Base-by-base conservation (phyloP, 805 yeast genomes). In the Candida cerambycidarum region DNA sequence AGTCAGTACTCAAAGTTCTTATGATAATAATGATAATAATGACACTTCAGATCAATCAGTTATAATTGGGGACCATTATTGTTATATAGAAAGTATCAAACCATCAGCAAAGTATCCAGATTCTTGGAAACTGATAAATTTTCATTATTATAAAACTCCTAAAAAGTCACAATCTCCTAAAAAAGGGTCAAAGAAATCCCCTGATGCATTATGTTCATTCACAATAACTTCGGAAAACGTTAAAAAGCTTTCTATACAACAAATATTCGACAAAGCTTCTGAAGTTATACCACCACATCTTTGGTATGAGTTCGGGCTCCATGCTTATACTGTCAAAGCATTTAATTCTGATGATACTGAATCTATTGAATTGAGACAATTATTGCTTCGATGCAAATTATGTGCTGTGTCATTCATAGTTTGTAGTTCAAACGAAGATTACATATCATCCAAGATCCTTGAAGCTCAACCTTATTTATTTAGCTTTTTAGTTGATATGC, bases 381-480 rank as follows among this genome's bases (percentile, higher is more conserved):
- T 78, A 43, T 68, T 89, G 13, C 71, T 85, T 5, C 72, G 78
- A 16, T 68, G 82, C 37, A 86, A 88, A 58, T 78, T 87, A 52
- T 65, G 78, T 40, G 79, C 95, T 1, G 69, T 85, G 35, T 85
- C 86, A 0, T 79, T 82, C 49, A 70, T 81, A 2, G 75, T 82
- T 14, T 74, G 82, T 33, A 71, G 79, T 42, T 76, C 75, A 47
- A 66, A 73, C 5, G 80, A 82, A 38, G 77, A 78, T 34, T 78
- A 71, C 42, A 76, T 85, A 16, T 79, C 84, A 5, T 74, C 88
- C 10, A 72, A 79, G 41, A 67, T 89, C 10, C 80, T 86, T 52
- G 89, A 84, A 46, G 69, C 80, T 1, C 90, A 87, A 54, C 73
- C 95, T 6, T 78, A 82, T 47, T 66, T 86, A 12, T 71, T 89